Evolutionary conservation across 2,329 filamentous ascomycete species (phyloP).

Genomic region (Epichloe uncinata): DNA sequence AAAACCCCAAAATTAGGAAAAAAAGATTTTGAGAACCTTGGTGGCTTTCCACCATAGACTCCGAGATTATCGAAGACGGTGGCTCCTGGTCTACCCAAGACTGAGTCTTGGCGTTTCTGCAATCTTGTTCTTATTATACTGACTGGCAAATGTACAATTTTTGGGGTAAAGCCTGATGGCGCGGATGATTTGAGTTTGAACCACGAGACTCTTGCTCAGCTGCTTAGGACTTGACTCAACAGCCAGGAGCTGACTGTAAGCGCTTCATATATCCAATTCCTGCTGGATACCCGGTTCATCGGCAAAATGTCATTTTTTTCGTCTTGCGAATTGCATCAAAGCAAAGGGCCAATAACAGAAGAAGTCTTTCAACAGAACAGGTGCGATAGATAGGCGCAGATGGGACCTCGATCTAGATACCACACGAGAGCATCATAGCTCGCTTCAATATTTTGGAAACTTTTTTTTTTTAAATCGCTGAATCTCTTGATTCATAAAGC

Average conservation of each 20-base stretch:
- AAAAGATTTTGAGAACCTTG: no score
- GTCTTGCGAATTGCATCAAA: background rate
- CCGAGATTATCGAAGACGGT: background rate
- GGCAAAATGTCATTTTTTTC: slow-evolving; percentile 73
- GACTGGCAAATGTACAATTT: slow-evolving; percentile 4
- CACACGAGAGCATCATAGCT: background rate
- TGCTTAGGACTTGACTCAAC: background rate
- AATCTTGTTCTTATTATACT: background rate
- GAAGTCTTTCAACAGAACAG: background rate
- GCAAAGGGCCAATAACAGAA: background rate
- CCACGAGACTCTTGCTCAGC: background rate
- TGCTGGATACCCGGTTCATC: slow-evolving; percentile 11
- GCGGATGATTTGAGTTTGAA: background rate
- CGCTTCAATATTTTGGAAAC: background rate
- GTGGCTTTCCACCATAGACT: background rate
- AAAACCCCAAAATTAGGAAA: background rate
- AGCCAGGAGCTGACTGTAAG: background rate
- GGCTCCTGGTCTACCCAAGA: background rate
- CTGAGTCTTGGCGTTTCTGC: background rate
- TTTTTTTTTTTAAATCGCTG: background rate
- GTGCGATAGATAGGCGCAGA: background rate
- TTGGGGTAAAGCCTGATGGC: slow-evolving; percentile 3
- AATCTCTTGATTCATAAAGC: background rate
- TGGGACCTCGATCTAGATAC: background rate
- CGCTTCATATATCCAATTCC: background rate